Conservation (phyloP, 1,284 basidiomycete genomes). For the Wallemia ichthyophaga region DNA sequence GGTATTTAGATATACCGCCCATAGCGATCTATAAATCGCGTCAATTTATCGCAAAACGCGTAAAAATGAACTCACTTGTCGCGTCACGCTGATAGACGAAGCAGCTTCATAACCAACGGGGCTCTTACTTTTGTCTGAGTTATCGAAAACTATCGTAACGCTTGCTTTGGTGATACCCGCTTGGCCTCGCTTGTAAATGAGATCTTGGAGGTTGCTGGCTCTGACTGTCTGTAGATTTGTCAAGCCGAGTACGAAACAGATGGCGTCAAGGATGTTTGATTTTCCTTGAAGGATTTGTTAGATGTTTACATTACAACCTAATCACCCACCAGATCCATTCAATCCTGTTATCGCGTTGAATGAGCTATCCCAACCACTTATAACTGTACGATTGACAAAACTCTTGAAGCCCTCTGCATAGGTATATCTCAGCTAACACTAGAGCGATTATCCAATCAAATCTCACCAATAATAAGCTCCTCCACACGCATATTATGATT, state of each 20-base stretch:
- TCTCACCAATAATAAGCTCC: not conserved
- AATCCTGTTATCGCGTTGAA: not conserved
- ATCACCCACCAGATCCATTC: not conserved
- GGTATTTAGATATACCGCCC: conserved; percentile 83
- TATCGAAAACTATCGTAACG: conserved; percentile 97
- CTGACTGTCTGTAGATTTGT: conserved; percentile 77
- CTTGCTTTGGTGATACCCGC: conserved; percentile 91
- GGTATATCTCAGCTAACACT: no score
- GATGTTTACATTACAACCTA: not conserved
- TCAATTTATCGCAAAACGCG: not conserved
- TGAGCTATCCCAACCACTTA: not conserved
- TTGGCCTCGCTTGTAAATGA: conserved; percentile 93
- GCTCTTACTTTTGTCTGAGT: conserved; percentile 63
- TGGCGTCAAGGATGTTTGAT: conserved; percentile 91
- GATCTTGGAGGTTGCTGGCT: conserved; percentile 80
- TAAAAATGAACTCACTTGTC: conserved; percentile 32
- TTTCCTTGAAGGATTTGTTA: conserved; percentile 26
- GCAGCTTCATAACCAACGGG: conserved; percentile 58
- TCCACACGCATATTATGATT: not conserved
- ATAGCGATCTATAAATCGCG: conserved; percentile 39
- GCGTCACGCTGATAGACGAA: conserved; percentile 79
- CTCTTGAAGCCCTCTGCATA: conserved; percentile 1
- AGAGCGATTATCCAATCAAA: no score
- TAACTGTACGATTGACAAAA: not conserved
- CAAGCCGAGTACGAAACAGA: conserved; percentile 87